Conservation (phyloP, 345 rosid species). For the Gossypium thurberi region DNA sequence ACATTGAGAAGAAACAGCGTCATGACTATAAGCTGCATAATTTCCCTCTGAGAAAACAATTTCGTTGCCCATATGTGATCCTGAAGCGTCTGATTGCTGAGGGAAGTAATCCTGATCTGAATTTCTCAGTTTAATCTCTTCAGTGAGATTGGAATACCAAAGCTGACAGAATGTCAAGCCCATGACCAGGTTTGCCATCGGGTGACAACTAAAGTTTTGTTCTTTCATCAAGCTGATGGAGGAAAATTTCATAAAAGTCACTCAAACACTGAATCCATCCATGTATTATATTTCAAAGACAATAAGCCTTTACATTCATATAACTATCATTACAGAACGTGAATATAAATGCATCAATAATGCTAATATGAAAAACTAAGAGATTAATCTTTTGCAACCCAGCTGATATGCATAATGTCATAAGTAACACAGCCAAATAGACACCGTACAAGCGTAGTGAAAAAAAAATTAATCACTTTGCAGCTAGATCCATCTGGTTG, state of each 20-base stretch:
- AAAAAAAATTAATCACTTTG: background rate
- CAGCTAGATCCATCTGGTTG: background rate
- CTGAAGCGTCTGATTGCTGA: conserved; percentile 26
- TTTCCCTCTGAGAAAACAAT: conserved; percentile 24
- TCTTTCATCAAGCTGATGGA: conserved; percentile 55
- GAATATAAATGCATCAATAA: background rate
- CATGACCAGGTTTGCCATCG: conserved; percentile 39
- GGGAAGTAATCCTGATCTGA: conserved; percentile 16
- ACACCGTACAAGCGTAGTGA: background rate
- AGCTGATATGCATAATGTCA: background rate
- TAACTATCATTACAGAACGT: background rate
- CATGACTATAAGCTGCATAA: conserved; percentile 25
- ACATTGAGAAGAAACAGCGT: conserved; percentile 27
- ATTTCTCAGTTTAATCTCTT: conserved; percentile 35
- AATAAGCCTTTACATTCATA: background rate
- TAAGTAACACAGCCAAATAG: background rate
- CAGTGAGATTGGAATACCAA: conserved; percentile 45
- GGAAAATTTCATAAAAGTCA: conserved; percentile 5
- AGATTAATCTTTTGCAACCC: background rate
- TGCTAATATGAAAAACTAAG: background rate
- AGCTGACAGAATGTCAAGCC: conserved; percentile 60
- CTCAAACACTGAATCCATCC: background rate
- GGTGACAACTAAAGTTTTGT: conserved; percentile 37
- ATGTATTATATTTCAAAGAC: background rate
- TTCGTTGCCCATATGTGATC: conserved; percentile 21